phyloP scores from a whole-genome alignment of 768 basidiomycete genomes.

The Psilocybe subaeruginosa region DNA sequence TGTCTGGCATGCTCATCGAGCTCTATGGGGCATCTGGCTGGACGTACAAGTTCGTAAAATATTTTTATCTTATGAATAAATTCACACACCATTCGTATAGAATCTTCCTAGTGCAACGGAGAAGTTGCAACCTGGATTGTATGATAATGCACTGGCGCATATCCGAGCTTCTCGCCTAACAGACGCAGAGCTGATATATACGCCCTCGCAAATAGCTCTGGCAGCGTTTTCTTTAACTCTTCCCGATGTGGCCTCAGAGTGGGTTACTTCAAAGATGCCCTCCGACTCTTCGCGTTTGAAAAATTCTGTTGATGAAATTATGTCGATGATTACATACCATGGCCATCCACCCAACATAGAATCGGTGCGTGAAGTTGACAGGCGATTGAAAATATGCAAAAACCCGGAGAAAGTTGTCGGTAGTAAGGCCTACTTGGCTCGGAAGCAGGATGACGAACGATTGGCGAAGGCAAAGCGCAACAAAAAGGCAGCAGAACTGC shows the following conservation, averaged over 20 bases:
- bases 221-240: constrained; percentile 73
- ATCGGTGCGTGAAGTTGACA: constrained; percentile 86
- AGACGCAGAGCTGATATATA: constrained; percentile 88
- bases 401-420: constrained; percentile 96
- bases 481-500: constrained; percentile 56
- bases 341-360: constrained; percentile 78
- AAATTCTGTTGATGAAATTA: constrained; percentile 53
- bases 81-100: constrained; percentile 24
- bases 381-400: constrained; percentile 83
- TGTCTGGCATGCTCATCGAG: constrained; percentile 88
- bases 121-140: constrained; percentile 53
- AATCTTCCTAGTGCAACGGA: constrained; percentile 54
- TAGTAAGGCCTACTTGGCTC: constrained; percentile 78
- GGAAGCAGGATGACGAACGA: constrained; percentile 72
- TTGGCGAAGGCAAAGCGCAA: constrained; percentile 70
- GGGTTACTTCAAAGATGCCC: constrained; percentile 50
- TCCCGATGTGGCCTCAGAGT: constrained; percentile 60
- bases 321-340: constrained; percentile 51
- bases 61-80: neutral
- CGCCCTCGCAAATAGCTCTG: constrained; percentile 93
- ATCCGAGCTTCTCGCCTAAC: constrained; percentile 85
- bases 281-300: constrained; percentile 15
- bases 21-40: constrained; percentile 86
- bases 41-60: constrained; percentile 73
- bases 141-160: constrained; percentile 67